Percentiles rank a stretch among this genome's conserved stretches.
Evolutionary conservation across 768 basidiomycete genomes (phyloP).

Genomic region (Termitomyces sp.): DNA sequence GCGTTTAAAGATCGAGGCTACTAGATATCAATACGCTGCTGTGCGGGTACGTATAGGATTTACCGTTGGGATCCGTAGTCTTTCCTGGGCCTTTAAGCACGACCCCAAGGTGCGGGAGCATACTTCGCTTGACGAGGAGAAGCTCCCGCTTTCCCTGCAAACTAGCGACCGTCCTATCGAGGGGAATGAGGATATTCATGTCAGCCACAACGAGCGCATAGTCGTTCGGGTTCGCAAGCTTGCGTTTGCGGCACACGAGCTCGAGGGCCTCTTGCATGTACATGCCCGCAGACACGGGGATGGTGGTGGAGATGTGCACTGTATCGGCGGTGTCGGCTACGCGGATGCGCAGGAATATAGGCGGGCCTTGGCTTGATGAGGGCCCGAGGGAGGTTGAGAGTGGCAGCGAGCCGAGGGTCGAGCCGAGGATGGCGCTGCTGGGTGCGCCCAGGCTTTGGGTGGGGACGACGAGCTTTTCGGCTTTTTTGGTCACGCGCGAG

Average conservation of each 20-base stretch:
- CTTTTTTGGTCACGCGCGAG: constrained; percentile 63
- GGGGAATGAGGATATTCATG: constrained; percentile 73
- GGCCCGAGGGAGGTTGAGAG: constrained; percentile 67
- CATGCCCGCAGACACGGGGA: constrained; percentile 91
- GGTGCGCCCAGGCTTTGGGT: constrained; percentile 32
- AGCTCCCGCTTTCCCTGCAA: constrained; percentile 84
- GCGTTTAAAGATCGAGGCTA: constrained; percentile 92
- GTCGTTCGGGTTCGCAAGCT: constrained; percentile 63
- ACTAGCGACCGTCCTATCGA: constrained; percentile 95
- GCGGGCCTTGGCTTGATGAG: constrained; percentile 68
- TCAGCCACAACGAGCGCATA: constrained; percentile 76
- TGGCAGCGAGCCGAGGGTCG: constrained; percentile 38
- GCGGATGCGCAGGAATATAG: constrained; percentile 76
- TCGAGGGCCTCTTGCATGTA: constrained; percentile 97
- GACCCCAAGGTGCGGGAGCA: constrained; percentile 67
- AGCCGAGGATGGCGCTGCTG: constrained; percentile 43
- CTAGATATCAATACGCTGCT: background rate
- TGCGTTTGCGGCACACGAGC: constrained; percentile 66
- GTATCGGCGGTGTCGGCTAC: constrained; percentile 79
- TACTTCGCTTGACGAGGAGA: constrained; percentile 71
- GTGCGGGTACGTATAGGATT: constrained; percentile 13
- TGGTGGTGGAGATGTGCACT: constrained; percentile 83
- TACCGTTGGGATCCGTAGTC: constrained; percentile 92
- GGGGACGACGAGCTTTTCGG: constrained; percentile 41
- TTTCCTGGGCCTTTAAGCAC: constrained; percentile 57